Evolutionary conservation across 306 rosid species (phyloP), one percentile per base, ranked within the genome.

Genomic region (Sindora glabra): DNA sequence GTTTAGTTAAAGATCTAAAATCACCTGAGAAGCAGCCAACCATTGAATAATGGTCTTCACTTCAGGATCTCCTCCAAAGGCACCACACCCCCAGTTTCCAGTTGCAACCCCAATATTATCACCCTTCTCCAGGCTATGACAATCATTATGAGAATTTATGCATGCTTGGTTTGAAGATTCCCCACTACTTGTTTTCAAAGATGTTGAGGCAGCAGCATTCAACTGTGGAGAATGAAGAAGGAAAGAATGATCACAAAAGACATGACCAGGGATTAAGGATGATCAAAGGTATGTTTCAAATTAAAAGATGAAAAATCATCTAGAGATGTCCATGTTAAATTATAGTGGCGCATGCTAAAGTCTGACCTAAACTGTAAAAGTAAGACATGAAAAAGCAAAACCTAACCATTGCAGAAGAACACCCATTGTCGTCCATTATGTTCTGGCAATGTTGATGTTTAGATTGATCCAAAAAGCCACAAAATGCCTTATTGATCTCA

Each of bases 71-170:
- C 98, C 98, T 49, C 96, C 95, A 72, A 91, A 91, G 21, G 92
- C 96, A 50, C 96, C 95, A 33, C 98, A 91, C 56, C 98, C 98
- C 98, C 95, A 91, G 70, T 91, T 91, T 39, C 96, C 98, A 23
- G 98, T 91, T 21, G 77, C 96, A 77, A 91, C 30, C 69, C 96
- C 98, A 66, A 86, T 38, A 61, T 61, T 67, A 52, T 54, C 69
- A 54, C 34, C 70, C 19, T 29, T 29, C 24, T 48, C 76, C 69
- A 38, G 65, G 69, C 17, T 42, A 45, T 41, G 62, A 14, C 50
- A 53, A 49, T 71, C 52, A 18, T 48, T 80, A 36, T 27, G 75
- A 76, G 65, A 70, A 60, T 51, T 72, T 44, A 37, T 27, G 2
- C n/a, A 62, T 38, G 33, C 51, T 12, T 40, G 54, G 46, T 76